Evolutionary conservation across 768 basidiomycete species (phyloP), one percentile per base, ranked within the genome.

Genomic region (Polyporus arcularius): DNA sequence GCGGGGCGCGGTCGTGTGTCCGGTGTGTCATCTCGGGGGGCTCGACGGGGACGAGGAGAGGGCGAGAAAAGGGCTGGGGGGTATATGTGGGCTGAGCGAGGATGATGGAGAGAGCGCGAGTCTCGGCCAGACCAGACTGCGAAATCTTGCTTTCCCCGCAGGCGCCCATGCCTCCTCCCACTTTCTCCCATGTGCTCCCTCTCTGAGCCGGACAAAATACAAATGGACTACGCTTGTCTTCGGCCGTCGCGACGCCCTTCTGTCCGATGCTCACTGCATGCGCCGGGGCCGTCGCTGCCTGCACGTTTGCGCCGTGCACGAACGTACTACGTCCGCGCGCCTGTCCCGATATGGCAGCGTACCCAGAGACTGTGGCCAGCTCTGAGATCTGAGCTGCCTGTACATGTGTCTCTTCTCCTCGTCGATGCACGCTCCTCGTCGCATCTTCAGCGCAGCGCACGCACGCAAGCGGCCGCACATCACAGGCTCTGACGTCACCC

Each of bases 1-100:
- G 81, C 9, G 82, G 71, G 10, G 81, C 79, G 61, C 83, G 79
- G 52, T 74, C 72, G 68, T 78, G 82, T 32, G 79, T 78, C 54
- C 57, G 39, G 67, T 77, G 79, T 10, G 78, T 74, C 82, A 83
- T 82, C 31, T 60, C 39, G 43, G 54, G 26, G 57, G 43, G 61
- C 42, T 38, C 41, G 61, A 43, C 42, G 15, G 39, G 21, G 45
- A 53, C 38, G 35, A 42, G 58, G 56, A 14, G 35, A 30, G 35
- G 35, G 38, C 10, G 39, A 31, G 48, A 28, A 41, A 31, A n/a
- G 42, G 26, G 48, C 30, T 21, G 21, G 53, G 32, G 60, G 58
- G 60, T 65, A 62, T 65, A 62, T 53, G 65, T 54, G 54, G 41
- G 45, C 28, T 41, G 38, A 57, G 39, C 48, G 55, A 56, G 55